Evolutionary conservation across 164 flowering plant genomes (phyloP).

Genomic region (Vitis labrusca): DNA sequence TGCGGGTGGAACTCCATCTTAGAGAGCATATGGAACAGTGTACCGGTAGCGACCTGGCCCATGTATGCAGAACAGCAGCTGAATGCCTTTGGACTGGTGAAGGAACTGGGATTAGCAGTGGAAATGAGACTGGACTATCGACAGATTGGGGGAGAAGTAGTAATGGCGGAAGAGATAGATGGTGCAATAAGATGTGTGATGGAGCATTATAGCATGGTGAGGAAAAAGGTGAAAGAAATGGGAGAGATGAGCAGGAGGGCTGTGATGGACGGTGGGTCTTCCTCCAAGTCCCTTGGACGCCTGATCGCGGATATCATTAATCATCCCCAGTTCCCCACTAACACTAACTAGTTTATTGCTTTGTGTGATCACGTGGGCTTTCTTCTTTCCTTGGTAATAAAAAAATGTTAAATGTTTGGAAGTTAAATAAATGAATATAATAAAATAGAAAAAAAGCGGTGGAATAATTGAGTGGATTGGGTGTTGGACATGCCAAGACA

Average conservation of each 20-base stretch:
- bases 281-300: background rate
- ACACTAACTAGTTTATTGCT: no score
- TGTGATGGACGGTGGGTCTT: constrained; percentile 38
- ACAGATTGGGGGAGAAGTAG: constrained; percentile 9
- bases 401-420: no score
- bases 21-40: constrained; percentile 23
- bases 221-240: constrained; percentile 34
- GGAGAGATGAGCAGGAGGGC: constrained; percentile 22
- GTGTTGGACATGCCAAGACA: no score
- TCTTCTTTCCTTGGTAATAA: no score
- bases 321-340: no score
- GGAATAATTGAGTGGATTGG: no score
- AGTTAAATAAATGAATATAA: no score
- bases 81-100: constrained; percentile 23
- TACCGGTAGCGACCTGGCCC: constrained; percentile 20
- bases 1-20: constrained; percentile 23
- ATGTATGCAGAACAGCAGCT: constrained; percentile 30
- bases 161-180: constrained; percentile 37
- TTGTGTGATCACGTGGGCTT: no score
- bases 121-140: constrained; percentile 17
- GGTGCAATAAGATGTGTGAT: constrained; percentile 33
- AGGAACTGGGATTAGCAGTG: constrained; percentile 25
- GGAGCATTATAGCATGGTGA: constrained; percentile 26
- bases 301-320: no score
- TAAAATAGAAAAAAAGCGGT: no score